Evolutionary conservation across 2,329 filamentous ascomycete species (phyloP), one percentile per base, ranked within the genome.

Genomic region (Zasmidium citrigriseum): DNA sequence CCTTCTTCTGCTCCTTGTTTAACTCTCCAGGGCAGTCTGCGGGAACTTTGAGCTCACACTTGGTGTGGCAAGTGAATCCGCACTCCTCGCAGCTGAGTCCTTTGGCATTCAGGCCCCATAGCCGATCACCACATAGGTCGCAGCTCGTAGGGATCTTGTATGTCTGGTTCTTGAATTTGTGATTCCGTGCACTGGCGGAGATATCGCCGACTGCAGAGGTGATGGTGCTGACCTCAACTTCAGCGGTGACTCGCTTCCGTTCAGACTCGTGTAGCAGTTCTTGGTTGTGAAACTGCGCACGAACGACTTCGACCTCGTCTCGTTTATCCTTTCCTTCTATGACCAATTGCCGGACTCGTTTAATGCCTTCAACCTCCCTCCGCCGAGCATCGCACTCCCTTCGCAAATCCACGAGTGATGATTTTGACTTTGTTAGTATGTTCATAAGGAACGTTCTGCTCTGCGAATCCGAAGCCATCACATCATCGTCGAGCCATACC

Each of bases 61-160:
- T 99, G 80, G 88, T 96, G 77, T 99, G 95, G 72, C 95, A 99
- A 1, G 93, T 97, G 77, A 97, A 99, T 29, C 96, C 95, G 70
- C 95, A 99, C 74, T 98, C 93, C 67, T 89, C 86, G 71, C 95
- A 99, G 73, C 96, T 93, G 71, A 96, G 96, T 0, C 95, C 95
- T 77, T 99, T 99, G 38, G 95, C 93, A 25, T 91, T 96, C 44
- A 99, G 76, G 0, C 95, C 95, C 95, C 95, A 99, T 73, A 99
- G 96, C 24, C 95, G 86, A 72, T 99, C 95, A 18, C 93, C 93
- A 68, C 95, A 99, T 12, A 97, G 83, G 74, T 99, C 95, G 77
- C 95, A 99, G 73, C 98, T 98, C 3, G 95, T 99, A 0, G 96
- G 96, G 60, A 99, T 96, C 75, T 98, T 98, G 82, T 98, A 99